phyloP scores from a whole-genome alignment of 306 rosid species.

The Astragalus glycyphyllos region DNA sequence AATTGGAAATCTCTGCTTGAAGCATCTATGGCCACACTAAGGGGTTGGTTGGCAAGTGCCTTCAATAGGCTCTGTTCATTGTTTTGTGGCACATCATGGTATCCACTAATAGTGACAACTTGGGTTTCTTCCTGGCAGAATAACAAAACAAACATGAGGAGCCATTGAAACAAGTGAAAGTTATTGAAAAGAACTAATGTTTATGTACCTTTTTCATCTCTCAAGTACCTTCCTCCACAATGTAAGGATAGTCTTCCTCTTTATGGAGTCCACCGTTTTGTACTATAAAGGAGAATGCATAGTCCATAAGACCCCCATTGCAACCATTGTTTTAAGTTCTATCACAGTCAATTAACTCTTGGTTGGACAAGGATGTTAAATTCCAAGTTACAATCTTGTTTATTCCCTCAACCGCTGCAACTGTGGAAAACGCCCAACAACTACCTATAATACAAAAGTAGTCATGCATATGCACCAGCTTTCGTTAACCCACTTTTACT shows the following conservation, averaged over 20 bases:
- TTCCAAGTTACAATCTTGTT: conserved; percentile 69
- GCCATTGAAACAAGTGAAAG: neutral
- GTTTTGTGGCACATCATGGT: conserved; percentile 81
- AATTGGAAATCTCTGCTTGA: conserved; percentile 89
- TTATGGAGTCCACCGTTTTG: conserved; percentile 65
- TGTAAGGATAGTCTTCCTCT: conserved; percentile 77
- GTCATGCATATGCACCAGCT: neutral
- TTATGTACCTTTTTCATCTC: conserved; percentile 66
- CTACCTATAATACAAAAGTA: conserved; percentile 56
- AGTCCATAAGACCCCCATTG: conserved; percentile 76
- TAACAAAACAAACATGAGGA: neutral
- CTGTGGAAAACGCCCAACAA: conserved; percentile 82
- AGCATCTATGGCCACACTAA: conserved; percentile 93
- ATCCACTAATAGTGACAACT: conserved; percentile 75
- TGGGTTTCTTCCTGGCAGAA: conserved; percentile 59
- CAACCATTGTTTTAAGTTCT: conserved; percentile 69
- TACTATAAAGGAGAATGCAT: conserved; percentile 62
- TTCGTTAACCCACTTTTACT: too few species aligned
- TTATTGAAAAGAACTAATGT: too few species aligned
- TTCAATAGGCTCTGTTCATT: conserved; percentile 79
- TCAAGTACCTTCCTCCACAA: conserved; percentile 89
- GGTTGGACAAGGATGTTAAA: conserved; percentile 65
- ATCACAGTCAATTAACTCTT: conserved; percentile 74
- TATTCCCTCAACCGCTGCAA: conserved; percentile 77
- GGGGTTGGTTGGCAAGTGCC: conserved; percentile 91